A percentile compares a stretch with the other conserved stretches of the same genome.
Conservation (phyloP, 1,139 yeast species). For the Taiozyma sp. region DNA sequence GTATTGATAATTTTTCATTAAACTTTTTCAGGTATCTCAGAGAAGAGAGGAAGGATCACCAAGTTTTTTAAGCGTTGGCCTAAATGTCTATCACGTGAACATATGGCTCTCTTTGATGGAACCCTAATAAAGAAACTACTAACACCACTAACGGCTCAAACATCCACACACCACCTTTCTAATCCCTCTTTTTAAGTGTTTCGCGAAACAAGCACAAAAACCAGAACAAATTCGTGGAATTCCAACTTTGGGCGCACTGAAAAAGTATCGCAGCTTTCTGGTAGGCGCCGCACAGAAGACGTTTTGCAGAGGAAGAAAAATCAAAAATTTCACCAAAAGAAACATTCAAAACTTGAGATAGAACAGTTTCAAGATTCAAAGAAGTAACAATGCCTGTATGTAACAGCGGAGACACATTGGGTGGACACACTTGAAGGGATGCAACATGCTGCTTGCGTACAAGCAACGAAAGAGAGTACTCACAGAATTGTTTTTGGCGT, state of each 20-base stretch:
- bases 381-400: conserved; percentile 27
- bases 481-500: background rate
- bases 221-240: background rate
- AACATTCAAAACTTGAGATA: background rate
- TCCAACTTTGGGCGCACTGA: background rate
- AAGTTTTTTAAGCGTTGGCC: background rate
- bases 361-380: conserved; percentile 14
- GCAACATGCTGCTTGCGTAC: background rate
- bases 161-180: background rate
- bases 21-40: background rate
- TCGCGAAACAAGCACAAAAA: no score
- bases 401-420: conserved; percentile 3
- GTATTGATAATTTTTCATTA: conserved; percentile 14
- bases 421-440: background rate
- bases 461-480: background rate
- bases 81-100: background rate
- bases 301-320: conserved; percentile 4
- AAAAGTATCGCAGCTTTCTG: background rate
- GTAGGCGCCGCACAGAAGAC: background rate
- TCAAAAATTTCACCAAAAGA: conserved; percentile 7
- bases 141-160: background rate
- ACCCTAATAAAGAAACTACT: no score
- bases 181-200: no score
- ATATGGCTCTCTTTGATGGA: no score
- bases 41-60: no score